These are phyloP conservation scores for Polyplosphaeria fusca DNA, from an alignment of 495 filamentous ascomycete genomes.

Conservation along the genomic window DNA sequence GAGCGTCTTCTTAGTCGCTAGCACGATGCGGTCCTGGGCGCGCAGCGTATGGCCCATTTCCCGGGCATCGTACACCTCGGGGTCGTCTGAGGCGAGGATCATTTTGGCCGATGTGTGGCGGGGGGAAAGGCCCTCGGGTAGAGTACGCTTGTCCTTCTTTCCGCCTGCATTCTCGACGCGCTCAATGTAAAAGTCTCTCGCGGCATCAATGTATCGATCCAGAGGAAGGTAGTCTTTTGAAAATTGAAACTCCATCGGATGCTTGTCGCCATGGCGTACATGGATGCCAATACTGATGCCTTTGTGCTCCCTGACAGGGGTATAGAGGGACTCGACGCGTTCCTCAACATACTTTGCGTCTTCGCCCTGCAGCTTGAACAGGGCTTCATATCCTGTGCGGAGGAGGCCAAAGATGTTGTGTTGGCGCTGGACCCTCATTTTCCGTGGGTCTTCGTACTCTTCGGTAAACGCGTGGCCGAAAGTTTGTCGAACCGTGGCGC, in stretches of 20 bases:
- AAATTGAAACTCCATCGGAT: slow-evolving; percentile 65
- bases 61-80: slow-evolving; percentile 56
- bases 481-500: slow-evolving; percentile 53
- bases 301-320: slow-evolving; percentile 35
- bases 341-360: slow-evolving; percentile 55
- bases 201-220: slow-evolving; percentile 53
- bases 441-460: slow-evolving; percentile 47
- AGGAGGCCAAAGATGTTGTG: slow-evolving; percentile 58
- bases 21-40: slow-evolving; percentile 63
- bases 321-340: slow-evolving; percentile 49
- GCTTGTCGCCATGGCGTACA: slow-evolving; percentile 68
- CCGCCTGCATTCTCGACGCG: slow-evolving; percentile 19
- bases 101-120: slow-evolving; percentile 40
- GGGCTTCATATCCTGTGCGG: slow-evolving; percentile 59
- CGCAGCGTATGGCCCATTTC: slow-evolving; percentile 51
- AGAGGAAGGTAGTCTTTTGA: slow-evolving; percentile 66
- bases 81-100: slow-evolving; percentile 69
- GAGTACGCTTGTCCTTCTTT: slow-evolving; percentile 6
- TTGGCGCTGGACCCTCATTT: slow-evolving; percentile 50
- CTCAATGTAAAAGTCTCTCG: slow-evolving; percentile 40
- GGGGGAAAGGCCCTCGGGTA: background rate
- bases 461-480: slow-evolving; percentile 58
- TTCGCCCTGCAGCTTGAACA: slow-evolving; percentile 59
- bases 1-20: slow-evolving; percentile 57
- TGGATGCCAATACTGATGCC: slow-evolving; percentile 63